Base-by-base conservation (phyloP, 345 rosid genomes). In the Populus nigra region DNA sequence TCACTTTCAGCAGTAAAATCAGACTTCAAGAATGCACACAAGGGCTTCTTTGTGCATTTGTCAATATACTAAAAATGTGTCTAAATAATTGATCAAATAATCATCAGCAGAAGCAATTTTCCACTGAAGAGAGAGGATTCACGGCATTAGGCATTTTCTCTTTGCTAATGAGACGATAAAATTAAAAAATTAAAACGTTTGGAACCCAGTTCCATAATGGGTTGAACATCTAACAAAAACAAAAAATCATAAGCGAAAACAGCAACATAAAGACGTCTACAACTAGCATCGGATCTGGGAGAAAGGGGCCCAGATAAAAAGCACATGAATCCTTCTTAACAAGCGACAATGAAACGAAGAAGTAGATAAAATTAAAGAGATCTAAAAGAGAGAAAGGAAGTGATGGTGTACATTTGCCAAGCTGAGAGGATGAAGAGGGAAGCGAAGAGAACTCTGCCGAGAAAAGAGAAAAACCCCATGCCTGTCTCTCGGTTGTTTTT, bases 391-490 rank as follows among this genome's bases (percentile, higher is more conserved):
- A 12, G 18, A 66, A 36, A 55, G 57, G 57, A 10, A 35, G 16
- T n/a, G 27, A 75, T 59, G 39, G 50, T 67, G 78, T 67, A 94
- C 97, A 91, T 92, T 83, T 92, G 96, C 94, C 96, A 91, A 74
- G 97, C 94, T 71, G 97, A 92, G 85, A 94, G 96, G 81, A 92
- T 88, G 84, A 94, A 94, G 78, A 92, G 78, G 72, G 97, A 92
- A 78, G 98, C 92, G 79, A 94, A 92, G 76, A 94, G 93, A 77
- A 94, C 91, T 80, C 98, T 86, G 74, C 98, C 98, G 68, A 89
- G 92, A 69, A 94, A 94, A 49, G 97, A 94, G 87, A 86, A 85
- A 87, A 92, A 94, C 75, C 98, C 98, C 98, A 94, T 94, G 29
- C 68, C 77, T 80, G 43, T 65, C 55, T 1, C 55, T 49, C 55